Base-by-base conservation (phyloP, 192 early-diverging fungal species). In the Coemansia sp. region DNA sequence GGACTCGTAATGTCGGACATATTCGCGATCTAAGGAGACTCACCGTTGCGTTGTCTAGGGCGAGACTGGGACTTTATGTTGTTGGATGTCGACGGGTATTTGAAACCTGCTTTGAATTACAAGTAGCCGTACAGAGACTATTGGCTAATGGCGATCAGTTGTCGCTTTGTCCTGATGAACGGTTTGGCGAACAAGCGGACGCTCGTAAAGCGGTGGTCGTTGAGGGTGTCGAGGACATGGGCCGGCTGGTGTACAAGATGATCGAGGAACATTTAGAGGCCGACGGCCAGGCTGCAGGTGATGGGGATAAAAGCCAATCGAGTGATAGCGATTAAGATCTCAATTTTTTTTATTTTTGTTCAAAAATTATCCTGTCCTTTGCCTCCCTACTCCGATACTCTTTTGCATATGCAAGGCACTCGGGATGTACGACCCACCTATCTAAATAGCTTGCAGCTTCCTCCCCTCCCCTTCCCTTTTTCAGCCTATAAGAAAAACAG, bases 31-130 rank as follows among this genome's bases (percentile, higher is more conserved):
- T 97, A 29, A 88, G 98, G 24, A 90, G 98, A 49, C 65, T 99
- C 38, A 90, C 96, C 39, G 97, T 99, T 1, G 98, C 97, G 0
- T 71, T 99, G 79, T 98, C 97, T 7, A 87, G 96, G 39, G 96
- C 96, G 8, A 88, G 97, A 15, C 84, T 99, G 29, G 97, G 98
- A 12, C 81, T 99, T 0, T 98, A 98, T 72, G 88, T 99, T 16
- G 96, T 98, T 85, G 90, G 95, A 62, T 79, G 92, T 8, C 71
- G 77, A 6, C 70, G 75, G 8, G 70, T 98, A 3, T 97, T 98
- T 75, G 82, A 88, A 57, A 87, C 89, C 47, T 95, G 95, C 68
- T 87, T 87, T 65, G 97, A 98, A 70, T 86, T 98, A n/a, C 78
- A 87, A 40, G 85, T 86, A 5, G 87, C 91, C 0, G 91, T 98